Evolutionary conservation across 1,284 basidiomycete species (phyloP).

Genomic region (Apiotrichum siamense): DNA sequence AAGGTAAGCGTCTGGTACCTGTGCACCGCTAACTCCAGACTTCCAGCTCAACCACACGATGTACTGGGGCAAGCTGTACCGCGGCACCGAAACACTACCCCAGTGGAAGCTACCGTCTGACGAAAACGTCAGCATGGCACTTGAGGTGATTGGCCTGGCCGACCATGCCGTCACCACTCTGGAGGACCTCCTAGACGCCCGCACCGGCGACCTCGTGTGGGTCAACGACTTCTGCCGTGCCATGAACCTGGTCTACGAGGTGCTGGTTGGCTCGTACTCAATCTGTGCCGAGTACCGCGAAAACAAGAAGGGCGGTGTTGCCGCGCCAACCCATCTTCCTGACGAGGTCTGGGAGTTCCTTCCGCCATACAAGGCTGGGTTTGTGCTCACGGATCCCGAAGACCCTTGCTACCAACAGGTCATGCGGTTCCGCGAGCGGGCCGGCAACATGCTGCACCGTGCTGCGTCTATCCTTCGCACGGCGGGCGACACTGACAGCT

Average conservation of each 20-base stretch:
- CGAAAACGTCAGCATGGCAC: conserved; percentile 65
- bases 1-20: conserved; percentile 36
- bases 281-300: conserved; percentile 41
- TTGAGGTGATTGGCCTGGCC: conserved; percentile 60
- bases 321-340: conserved; percentile 47
- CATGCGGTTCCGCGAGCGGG: conserved; percentile 57
- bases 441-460: conserved; percentile 63
- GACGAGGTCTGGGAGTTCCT: conserved; percentile 58
- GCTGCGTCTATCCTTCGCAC: conserved; percentile 64
- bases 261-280: conserved; percentile 30
- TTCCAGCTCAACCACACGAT: conserved; percentile 68
- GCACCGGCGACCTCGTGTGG: conserved; percentile 58
- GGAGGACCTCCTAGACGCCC: conserved; percentile 58
- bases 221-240: conserved; percentile 92
- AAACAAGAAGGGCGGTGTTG: conserved; percentile 35
- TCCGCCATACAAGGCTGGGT: conserved; percentile 64
- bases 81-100: conserved; percentile 70
- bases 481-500: conserved; percentile 75
- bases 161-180: conserved; percentile 63
- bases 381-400: conserved; percentile 65
- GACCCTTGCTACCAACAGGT: conserved; percentile 71
- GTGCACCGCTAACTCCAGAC: conserved; percentile 47
- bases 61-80: conserved; percentile 79
- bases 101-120: conserved; percentile 67
- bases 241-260: conserved; percentile 42